Evolutionary conservation across 2,329 filamentous ascomycete species (phyloP).

Genomic region (Alternaria brassicicola): DNA sequence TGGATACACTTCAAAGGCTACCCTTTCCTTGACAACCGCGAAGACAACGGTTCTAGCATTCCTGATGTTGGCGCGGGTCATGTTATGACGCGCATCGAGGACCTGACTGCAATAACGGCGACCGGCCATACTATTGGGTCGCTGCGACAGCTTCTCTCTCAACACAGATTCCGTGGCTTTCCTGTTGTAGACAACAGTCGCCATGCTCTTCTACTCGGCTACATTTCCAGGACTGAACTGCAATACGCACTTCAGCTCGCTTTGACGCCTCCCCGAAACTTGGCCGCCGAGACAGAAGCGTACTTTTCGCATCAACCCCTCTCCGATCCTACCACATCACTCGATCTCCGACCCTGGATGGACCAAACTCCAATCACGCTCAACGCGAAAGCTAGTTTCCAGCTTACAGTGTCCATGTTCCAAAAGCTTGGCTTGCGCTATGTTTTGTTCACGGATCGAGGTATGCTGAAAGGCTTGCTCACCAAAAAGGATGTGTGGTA

Average conservation of each 20-base stretch:
- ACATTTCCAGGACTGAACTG: slow-evolving; percentile 91
- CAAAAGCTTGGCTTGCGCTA: slow-evolving; percentile 92
- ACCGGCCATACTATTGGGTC: slow-evolving; percentile 84
- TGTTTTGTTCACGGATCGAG: slow-evolving; percentile 83
- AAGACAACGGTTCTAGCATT: slow-evolving; percentile 66
- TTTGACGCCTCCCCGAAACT: slow-evolving; percentile 60
- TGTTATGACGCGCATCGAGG: slow-evolving; percentile 91
- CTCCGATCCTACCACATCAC: slow-evolving; percentile 71
- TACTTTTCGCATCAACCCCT: slow-evolving; percentile 86
- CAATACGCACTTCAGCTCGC: slow-evolving; percentile 76
- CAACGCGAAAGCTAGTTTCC: slow-evolving; percentile 74
- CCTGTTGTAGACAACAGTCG: slow-evolving; percentile 82
- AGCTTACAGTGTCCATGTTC: slow-evolving; percentile 91
- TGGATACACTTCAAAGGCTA: slow-evolving; percentile 98
- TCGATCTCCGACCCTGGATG: slow-evolving; percentile 97
- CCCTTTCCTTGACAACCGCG: slow-evolving; percentile 90
- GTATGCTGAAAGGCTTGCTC: slow-evolving; percentile 79
- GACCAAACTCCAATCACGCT: slow-evolving; percentile 96
- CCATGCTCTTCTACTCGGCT: slow-evolving; percentile 82
- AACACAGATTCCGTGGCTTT: slow-evolving; percentile 85
- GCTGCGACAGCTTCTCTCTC: slow-evolving; percentile 71
- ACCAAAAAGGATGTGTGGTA: slow-evolving; percentile 99
- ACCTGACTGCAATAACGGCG: slow-evolving; percentile 85
- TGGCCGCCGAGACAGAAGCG: slow-evolving; percentile 75
- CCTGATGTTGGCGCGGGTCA: slow-evolving; percentile 86